These are phyloP conservation scores for Pleurotus cornucopiae DNA, from an alignment of 768 basidiomycete genomes.

Conservation along the genomic window DNA sequence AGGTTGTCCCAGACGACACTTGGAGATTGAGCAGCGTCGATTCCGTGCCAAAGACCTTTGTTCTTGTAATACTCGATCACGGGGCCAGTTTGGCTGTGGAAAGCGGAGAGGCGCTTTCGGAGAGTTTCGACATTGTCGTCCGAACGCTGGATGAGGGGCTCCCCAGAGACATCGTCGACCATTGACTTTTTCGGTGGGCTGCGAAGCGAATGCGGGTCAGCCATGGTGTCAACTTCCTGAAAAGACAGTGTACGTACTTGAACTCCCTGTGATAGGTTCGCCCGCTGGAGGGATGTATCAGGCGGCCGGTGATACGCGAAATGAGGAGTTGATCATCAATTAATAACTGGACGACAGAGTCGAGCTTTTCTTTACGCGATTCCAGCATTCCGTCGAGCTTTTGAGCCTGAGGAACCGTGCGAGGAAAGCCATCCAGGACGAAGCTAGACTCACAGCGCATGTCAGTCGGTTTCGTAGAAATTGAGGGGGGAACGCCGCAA, in stretches of 20 bases:
- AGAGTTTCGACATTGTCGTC: conserved; percentile 98
- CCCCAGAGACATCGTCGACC: conserved; percentile 90
- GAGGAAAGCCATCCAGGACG: conserved; percentile 98
- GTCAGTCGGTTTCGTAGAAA: background rate
- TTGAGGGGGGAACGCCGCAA: background rate
- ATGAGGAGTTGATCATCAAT: conserved; percentile 96
- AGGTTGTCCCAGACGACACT: conserved; percentile 87
- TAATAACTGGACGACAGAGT: conserved; percentile 87
- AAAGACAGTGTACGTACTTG: conserved; percentile 53
- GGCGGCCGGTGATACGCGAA: conserved; percentile 93
- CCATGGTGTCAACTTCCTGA: background rate
- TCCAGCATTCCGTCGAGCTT: conserved; percentile 93
- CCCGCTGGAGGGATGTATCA: conserved; percentile 87
- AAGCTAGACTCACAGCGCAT: conserved; percentile 50
- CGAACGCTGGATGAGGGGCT: conserved; percentile 93
- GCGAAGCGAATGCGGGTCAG: background rate
- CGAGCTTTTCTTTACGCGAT: conserved; percentile 78
- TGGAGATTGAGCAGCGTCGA: conserved; percentile 95
- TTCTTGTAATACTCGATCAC: conserved; percentile 95
- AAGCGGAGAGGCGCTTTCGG: conserved; percentile 82
- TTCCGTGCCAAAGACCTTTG: conserved; percentile 83
- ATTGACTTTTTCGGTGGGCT: conserved; percentile 98
- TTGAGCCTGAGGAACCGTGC: conserved; percentile 93
- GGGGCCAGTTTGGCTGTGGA: conserved; percentile 91
- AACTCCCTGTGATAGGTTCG: conserved; percentile 95